Percentiles rank a stretch among this genome's conserved stretches.
These are phyloP conservation scores for Plasmodium cynomolgi DNA, from an alignment of 169 alveolate species.

Conservation along the genomic window DNA sequence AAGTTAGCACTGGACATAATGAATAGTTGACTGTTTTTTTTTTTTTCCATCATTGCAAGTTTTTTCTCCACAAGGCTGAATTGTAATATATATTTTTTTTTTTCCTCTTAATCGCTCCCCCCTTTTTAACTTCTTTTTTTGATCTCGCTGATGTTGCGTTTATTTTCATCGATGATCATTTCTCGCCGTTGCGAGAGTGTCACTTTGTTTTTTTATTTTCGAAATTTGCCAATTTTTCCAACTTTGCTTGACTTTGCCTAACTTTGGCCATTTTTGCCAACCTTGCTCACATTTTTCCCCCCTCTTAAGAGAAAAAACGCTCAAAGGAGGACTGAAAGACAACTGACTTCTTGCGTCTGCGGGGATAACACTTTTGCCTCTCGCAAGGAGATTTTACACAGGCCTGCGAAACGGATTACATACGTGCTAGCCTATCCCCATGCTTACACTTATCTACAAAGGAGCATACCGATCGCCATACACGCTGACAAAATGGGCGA, in stretches of 20 bases:
- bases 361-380: neutral
- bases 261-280: neutral
- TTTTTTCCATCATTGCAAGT: neutral
- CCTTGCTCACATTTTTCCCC: neutral
- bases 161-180: neutral
- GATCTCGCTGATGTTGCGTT: neutral
- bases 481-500: constrained; percentile 36
- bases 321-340: neutral
- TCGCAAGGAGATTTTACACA: neutral
- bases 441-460: neutral
- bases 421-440: neutral
- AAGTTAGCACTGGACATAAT: constrained; percentile 67
- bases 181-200: neutral
- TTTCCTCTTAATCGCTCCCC: neutral
- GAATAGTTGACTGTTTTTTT: constrained; percentile 27
- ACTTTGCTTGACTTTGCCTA: neutral
- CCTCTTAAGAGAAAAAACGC: neutral
- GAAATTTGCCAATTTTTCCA: neutral
- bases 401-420: neutral
- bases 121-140: neutral
- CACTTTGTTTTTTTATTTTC: neutral
- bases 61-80: neutral
- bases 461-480: neutral
- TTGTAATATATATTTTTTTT: neutral
- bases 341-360: neutral